Evolutionary conservation across 257 asterid species (phyloP).

Genomic region (Solanum appendiculatum): DNA sequence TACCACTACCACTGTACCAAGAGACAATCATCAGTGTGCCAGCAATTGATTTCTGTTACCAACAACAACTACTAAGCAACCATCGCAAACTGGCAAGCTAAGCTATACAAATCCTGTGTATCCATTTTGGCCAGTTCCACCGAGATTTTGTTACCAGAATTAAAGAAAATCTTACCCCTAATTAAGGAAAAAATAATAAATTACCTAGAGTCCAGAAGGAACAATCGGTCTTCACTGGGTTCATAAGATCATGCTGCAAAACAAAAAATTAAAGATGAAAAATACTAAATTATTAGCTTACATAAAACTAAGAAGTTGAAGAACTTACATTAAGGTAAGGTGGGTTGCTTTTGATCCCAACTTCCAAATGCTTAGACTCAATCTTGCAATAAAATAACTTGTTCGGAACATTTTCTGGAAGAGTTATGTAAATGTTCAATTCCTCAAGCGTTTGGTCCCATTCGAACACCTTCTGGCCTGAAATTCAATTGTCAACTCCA

Average conservation of each 20-base stretch:
- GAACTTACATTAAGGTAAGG: constrained; percentile 73
- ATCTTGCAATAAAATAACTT: constrained; percentile 69
- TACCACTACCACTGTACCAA: neutral
- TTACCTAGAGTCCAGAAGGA: constrained; percentile 96
- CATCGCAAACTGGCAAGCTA: neutral
- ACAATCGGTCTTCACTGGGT: constrained; percentile 89
- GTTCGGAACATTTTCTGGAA: constrained; percentile 78
- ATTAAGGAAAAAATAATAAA: neutral
- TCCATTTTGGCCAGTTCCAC: neutral
- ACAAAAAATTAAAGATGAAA: neutral
- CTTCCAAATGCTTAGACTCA: constrained; percentile 74
- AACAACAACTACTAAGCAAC: neutral
- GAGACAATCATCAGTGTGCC: neutral
- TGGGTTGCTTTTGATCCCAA: constrained; percentile 95
- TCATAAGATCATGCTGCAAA: constrained; percentile 62
- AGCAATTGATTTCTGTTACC: neutral
- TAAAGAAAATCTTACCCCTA: neutral
- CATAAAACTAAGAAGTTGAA: neutral
- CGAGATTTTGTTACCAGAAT: neutral
- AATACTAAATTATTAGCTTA: neutral
- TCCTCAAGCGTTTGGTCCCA: constrained; percentile 99
- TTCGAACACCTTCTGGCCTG: constrained; percentile 91
- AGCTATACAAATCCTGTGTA: neutral
- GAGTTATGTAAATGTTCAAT: constrained; percentile 80
- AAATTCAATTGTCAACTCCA: constrained; percentile 5